These are phyloP conservation scores for Phytophthora idaei DNA, from an alignment of 352 stramenopile genomes.

Conservation along the genomic window DNA sequence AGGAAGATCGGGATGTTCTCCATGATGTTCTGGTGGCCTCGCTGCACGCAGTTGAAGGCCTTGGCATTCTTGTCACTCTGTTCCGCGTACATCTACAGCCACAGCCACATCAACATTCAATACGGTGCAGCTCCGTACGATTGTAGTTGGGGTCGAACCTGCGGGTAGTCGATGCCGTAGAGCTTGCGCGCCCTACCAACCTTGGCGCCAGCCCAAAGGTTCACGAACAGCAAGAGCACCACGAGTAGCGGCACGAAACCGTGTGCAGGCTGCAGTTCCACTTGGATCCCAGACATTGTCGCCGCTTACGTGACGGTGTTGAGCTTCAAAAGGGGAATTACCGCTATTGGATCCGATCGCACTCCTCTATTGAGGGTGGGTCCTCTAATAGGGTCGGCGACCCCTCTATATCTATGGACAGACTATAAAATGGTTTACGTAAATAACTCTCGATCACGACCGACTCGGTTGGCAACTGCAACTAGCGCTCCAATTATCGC, in stretches of 20 bases:
- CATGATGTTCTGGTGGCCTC: slow-evolving; percentile 92
- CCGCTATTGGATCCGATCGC: no score
- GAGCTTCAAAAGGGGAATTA: background rate
- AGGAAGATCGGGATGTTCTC: slow-evolving; percentile 87
- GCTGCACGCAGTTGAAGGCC: slow-evolving; percentile 92
- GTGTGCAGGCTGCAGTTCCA: slow-evolving; percentile 15
- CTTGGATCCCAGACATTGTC: slow-evolving; percentile 11
- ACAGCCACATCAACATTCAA: slow-evolving; percentile 3
- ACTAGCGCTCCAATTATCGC: no score
- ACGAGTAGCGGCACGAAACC: slow-evolving; percentile 22
- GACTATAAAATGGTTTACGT: no score
- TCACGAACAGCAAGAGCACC: slow-evolving; percentile 17
- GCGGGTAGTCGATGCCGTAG: slow-evolving; percentile 22
- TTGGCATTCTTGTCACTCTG: slow-evolving; percentile 89
- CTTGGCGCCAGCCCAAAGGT: slow-evolving; percentile 6
- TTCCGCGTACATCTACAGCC: slow-evolving; percentile 86
- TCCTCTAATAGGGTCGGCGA: background rate
- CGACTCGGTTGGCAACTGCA: no score
- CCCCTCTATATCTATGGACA: no score
- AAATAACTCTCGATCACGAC: no score
- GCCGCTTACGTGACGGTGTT: background rate
- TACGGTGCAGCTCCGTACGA: background rate
- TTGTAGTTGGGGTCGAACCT: background rate
- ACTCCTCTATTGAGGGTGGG: no score
- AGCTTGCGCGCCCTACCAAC: slow-evolving; percentile 12